Base-by-base conservation (phyloP, 768 basidiomycete species). In the Saitozyma podzolica region DNA sequence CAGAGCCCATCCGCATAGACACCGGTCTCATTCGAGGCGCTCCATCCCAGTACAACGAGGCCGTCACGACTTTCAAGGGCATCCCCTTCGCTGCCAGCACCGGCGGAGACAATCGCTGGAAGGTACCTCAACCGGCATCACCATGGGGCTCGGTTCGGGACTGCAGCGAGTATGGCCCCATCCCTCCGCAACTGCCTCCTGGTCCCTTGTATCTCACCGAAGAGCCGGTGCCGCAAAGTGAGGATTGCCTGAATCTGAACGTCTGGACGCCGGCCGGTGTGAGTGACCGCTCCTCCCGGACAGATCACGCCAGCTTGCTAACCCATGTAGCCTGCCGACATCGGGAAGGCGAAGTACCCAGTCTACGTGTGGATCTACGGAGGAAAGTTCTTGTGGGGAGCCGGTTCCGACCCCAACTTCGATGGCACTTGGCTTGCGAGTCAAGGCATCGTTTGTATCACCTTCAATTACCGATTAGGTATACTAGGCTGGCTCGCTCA, bases 41-140 rank as follows among this genome's bases (percentile, higher is more conserved):
- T 29, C 29, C 29, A 29, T 29, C 29, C 29, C 29, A 29, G 29
- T 29, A 29, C 29, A 29, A 29, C 29, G 29, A 29, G 5, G 5
- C 29, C 29, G 29, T 29, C 29, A 29, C 29, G 29, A 29, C 29
- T 29, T 85, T 86, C 79, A 70, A 84, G 11, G 84, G 84, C 14
- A 83, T 86, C 50, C 84, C 82, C 0, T 85, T 82, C 62, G 83
- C 84, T 8, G 75, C 83, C 59, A 81, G 81, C 0, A 80, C 82
- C 9, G 56, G 64, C 49, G 79, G 84, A 4, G 84, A 82, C 69
- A 76, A 79, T 13, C 83, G 85, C 70, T 83, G 29, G 29, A 29
- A 29, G 29, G 29, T 5, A 29, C 29, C 29, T 29, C 29, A 29
- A 29, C 29, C 29, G 29, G 29, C 84, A 2, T 74, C 69, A 2